phyloP scores from a whole-genome alignment of 177 flowering plant genomes.

The Vitis hybrid region DNA sequence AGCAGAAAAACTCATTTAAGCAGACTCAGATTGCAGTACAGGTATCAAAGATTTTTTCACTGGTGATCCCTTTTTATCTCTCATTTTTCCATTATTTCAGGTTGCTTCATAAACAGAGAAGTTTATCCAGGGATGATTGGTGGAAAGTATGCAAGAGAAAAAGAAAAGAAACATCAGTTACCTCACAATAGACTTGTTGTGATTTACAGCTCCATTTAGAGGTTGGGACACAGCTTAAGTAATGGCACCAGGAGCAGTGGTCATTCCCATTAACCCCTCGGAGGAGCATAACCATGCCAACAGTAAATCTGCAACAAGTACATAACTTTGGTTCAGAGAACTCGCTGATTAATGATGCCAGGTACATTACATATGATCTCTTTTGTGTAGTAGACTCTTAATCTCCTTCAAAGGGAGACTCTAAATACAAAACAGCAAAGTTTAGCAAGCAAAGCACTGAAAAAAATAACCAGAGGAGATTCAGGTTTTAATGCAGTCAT shows the following conservation, averaged over 20 bases:
- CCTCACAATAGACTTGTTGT: slow-evolving; percentile 32
- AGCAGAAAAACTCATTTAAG: background rate
- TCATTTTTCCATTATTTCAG: background rate
- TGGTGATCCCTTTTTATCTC: background rate
- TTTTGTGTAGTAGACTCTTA: background rate
- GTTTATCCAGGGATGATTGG: background rate
- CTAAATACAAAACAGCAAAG: background rate
- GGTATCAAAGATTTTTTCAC: too few relatives aligned
- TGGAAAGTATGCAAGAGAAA: background rate
- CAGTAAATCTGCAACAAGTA: slow-evolving; percentile 30
- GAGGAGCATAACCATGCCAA: slow-evolving; percentile 39
- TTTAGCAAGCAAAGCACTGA: background rate
- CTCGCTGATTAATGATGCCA: background rate
- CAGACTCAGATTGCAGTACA: too few relatives aligned
- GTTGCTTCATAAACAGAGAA: background rate
- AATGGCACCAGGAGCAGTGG: slow-evolving; percentile 63
- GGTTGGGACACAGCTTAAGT: slow-evolving; percentile 55
- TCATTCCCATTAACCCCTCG: slow-evolving; percentile 45
- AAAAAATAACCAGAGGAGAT: background rate
- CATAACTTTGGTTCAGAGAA: background rate
- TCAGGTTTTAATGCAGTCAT: background rate
- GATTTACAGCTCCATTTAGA: slow-evolving; percentile 49
- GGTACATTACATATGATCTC: background rate
- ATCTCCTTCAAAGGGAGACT: background rate
- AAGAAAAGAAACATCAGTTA: slow-evolving; percentile 13